Evolutionary conservation across 106 monocot genomes (phyloP).

Genomic region (Narthecium ossifragum): DNA sequence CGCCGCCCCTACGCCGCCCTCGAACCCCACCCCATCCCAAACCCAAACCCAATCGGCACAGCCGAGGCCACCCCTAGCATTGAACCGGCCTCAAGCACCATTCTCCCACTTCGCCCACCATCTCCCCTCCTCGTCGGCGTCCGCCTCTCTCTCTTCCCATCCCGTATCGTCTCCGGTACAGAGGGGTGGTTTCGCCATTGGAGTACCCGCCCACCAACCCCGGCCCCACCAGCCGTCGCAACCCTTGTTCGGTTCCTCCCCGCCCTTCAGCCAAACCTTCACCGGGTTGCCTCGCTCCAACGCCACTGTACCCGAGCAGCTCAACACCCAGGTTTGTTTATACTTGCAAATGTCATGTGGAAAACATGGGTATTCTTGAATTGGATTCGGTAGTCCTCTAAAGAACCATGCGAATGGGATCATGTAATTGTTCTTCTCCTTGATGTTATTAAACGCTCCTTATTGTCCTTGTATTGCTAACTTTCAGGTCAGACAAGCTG

Average conservation of each 20-base stretch:
- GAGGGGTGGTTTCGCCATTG: constrained; percentile 40
- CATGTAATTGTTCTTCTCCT: too few relatives aligned
- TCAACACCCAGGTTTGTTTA: neutral
- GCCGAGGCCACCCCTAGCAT: constrained; percentile 2
- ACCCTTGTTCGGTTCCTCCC: constrained; percentile 30
- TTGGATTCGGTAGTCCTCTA: too few relatives aligned
- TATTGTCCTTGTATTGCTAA: neutral
- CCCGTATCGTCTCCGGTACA: neutral
- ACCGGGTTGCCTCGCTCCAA: constrained; percentile 19
- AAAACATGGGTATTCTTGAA: neutral
- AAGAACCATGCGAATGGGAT: too few relatives aligned
- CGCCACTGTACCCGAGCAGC: neutral
- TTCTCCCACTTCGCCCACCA: constrained; percentile 8
- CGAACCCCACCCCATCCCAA: neutral
- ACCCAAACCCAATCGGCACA: neutral
- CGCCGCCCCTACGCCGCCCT: neutral
- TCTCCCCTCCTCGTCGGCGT: constrained; percentile 7
- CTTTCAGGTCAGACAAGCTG: constrained; percentile 41
- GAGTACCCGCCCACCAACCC: constrained; percentile 30
- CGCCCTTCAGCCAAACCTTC: neutral
- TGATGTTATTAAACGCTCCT: too few relatives aligned
- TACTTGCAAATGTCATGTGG: neutral
- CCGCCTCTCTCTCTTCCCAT: neutral
- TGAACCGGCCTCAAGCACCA: neutral
- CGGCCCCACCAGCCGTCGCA: constrained; percentile 21